A percentile compares a stretch with the other conserved stretches of the same genome.
These are phyloP conservation scores for Prunus kanzakura DNA, from an alignment of 306 rosid genomes.

Conservation along the genomic window DNA sequence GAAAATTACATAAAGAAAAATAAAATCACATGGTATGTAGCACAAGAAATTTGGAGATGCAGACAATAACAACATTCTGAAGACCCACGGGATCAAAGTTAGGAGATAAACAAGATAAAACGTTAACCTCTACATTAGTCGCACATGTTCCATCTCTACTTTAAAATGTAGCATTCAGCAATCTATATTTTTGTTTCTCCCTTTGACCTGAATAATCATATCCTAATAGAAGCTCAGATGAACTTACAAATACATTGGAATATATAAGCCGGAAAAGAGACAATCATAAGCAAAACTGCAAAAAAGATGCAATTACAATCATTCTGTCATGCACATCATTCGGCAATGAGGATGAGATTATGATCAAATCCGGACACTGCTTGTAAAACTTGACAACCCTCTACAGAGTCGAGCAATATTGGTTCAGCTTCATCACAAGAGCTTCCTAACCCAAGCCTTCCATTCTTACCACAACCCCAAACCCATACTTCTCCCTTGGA, in stretches of 20 bases:
- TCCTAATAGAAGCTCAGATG: neutral
- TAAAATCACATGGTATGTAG: neutral
- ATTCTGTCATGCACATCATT: slow-evolving; percentile 32
- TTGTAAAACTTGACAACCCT: slow-evolving; percentile 67
- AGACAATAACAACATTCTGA: neutral
- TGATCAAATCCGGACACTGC: slow-evolving; percentile 89
- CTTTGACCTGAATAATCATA: neutral
- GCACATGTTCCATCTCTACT: neutral
- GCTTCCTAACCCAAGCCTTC: slow-evolving; percentile 81
- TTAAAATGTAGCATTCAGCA: neutral
- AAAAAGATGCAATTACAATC: neutral
- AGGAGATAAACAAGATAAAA: neutral
- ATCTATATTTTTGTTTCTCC: neutral
- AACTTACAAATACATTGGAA: neutral
- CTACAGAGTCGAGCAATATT: slow-evolving; percentile 48
- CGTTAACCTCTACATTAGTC: neutral
- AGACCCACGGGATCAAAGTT: neutral
- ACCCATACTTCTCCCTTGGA: slow-evolving; percentile 73
- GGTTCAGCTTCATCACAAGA: slow-evolving; percentile 74
- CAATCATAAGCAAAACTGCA: neutral
- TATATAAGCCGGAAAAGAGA: neutral
- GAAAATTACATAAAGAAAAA: neutral
- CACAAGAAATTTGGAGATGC: neutral
- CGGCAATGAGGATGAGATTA: slow-evolving; percentile 66
- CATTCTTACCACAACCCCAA: slow-evolving; percentile 90